Percentiles rank a stretch among this genome's conserved stretches.
Conservation (phyloP, 805 yeast species). For the Yamadazyma tumulicola region DNA sequence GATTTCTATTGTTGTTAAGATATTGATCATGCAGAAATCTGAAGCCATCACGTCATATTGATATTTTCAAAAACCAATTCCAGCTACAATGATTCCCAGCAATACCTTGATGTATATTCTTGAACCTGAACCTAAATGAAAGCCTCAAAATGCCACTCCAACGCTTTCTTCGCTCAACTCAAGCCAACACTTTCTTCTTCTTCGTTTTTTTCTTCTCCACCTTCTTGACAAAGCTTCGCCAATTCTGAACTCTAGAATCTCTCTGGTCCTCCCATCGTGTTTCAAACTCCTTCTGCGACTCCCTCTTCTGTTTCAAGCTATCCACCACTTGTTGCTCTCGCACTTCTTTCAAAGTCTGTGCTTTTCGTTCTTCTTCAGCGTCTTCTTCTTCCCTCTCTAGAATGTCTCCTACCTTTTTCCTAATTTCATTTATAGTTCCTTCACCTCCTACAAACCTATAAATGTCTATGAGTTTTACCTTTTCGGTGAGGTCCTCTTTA, state of each 20-base stretch:
- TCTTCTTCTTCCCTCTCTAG: conserved; percentile 36
- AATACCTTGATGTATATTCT: no score
- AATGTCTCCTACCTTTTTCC: conserved; percentile 41
- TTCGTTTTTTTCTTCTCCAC: conserved; percentile 41
- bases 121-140: no score
- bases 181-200: conserved; percentile 19
- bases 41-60: no score
- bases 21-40: no score
- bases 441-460: conserved; percentile 20
- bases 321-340: conserved; percentile 20
- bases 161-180: no score
- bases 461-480: conserved; percentile 24
- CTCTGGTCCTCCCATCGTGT: conserved; percentile 59
- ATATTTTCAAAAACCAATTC: no score
- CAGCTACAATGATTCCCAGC: no score
- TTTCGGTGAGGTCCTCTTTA: conserved; percentile 13
- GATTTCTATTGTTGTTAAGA: no score
- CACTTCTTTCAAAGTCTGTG: conserved; percentile 26
- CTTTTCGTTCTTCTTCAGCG: conserved; percentile 22
- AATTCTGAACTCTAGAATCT: conserved; percentile 53
- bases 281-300: conserved; percentile 40
- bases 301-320: conserved; percentile 38
- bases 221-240: conserved; percentile 51
- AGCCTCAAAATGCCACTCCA: no score
- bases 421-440: conserved; percentile 14